phyloP scores from a whole-genome alignment of 139 green algal genomes.

The Chlorella sp. region DNA sequence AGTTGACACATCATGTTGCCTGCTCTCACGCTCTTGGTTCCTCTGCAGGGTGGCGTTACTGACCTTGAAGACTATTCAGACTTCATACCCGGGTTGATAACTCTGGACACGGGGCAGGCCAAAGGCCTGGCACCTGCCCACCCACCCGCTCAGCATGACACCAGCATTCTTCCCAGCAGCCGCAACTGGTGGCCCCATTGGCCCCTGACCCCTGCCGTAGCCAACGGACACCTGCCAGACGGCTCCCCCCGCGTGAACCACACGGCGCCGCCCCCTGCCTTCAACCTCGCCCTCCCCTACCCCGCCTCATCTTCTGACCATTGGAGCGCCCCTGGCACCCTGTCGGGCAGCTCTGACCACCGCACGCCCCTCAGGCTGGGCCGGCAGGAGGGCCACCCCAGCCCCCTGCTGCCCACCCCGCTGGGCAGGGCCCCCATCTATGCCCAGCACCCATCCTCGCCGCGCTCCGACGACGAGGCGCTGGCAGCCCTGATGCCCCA shows the following conservation, averaged over 20 bases:
- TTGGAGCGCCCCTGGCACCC: background rate
- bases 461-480: background rate
- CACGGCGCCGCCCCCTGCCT: background rate
- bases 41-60: background rate
- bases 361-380: background rate
- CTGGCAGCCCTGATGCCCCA: background rate
- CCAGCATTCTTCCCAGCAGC: background rate
- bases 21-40: background rate
- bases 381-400: background rate
- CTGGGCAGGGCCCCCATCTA: background rate
- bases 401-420: background rate
- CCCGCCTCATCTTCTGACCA: background rate
- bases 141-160: background rate
- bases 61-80: too few relatives aligned
- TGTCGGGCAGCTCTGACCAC: background rate
- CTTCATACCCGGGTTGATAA: background rate
- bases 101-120: conserved; percentile 2
- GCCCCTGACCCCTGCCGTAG: background rate
- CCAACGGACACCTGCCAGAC: background rate
- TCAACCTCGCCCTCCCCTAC: background rate
- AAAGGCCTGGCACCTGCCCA: background rate
- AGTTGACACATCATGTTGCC: background rate
- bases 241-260: background rate
- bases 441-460: background rate
- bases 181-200: conserved; percentile 20